Evolutionary conservation across 306 rosid species (phyloP), one percentile per base, ranked within the genome.

Genomic region (Lotus japonicus): DNA sequence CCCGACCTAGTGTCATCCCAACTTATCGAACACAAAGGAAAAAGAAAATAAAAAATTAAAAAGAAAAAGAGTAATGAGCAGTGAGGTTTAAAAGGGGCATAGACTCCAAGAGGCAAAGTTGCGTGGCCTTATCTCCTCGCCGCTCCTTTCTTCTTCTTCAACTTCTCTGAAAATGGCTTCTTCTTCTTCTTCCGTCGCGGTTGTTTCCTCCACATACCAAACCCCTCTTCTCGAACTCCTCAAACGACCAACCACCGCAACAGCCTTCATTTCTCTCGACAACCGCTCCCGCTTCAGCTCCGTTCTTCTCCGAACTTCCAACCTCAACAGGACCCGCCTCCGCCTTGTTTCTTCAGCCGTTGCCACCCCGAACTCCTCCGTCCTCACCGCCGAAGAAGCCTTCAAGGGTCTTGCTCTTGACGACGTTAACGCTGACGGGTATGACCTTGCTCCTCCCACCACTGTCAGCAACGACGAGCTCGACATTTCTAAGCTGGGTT

Each of bases 281-380:
- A 86, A 81, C 18, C 82, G 74, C 65, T 64, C 79, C 5, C 86
- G 74, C 57, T 66, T 85, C 38, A 78, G 60, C 66, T 54, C 64
- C 46, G 61, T 79, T 48, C 35, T 78, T 49, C 45, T 81, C 31
- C 82, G 79, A 38, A 69, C 81, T n/a, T 11, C 36, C 36, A 31
- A 12, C 39, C 59, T 68, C 39, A 69, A 62, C 38, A 72, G 48
- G 6, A 74, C 58, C 48, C 50, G 68, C 1, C 23, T 64, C 13
- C 66, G 79, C 9, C 68, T 81, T 17, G 75, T 64, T 61, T 45
- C 82, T 18, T 83, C 89, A 1, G 96, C 96, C 0, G 79, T 88
- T 70, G 96, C 91, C 17, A 86, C 97, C 6, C 91, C 94, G 3
- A 90, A 84, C 46, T 84, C 97, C 38, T 82, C 96, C 38, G 64